Base-by-base conservation (phyloP, 108 stramenopile species). In the Epithemia pelagica region DNA sequence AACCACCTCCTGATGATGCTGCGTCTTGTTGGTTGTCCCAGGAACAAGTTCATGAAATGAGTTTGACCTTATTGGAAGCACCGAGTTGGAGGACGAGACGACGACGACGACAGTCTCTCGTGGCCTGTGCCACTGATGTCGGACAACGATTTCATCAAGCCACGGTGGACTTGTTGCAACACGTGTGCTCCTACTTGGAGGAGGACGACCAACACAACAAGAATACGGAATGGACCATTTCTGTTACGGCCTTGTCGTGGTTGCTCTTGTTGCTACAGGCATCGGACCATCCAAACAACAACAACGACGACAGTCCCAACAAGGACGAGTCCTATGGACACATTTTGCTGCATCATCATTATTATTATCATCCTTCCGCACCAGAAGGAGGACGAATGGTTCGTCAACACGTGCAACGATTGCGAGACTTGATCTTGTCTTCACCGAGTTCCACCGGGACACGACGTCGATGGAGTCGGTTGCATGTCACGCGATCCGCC, bases 181-280 rank as follows among this genome's bases (percentile, higher is more conserved):
- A 30, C 32, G 59, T 78, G n/a, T 67, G 73, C 53, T 54, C 59
- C 18, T 59, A 79, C 37, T 56, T 75, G n/a, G n/a, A n/a, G n/a
- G n/a, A n/a, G n/a, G n/a, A n/a, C n/a, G n/a, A n/a, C n/a, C n/a
- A n/a, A n/a, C n/a, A n/a, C n/a, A n/a, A n/a, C n/a, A n/a, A n/a
- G n/a, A n/a, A n/a, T n/a, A n/a, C n/a, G n/a, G 37, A 15, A 46
- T 46, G 5, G 37, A 15, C 37, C 37, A 10, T 46, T 5, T 15
- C 37, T 5, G 37, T 46, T 15, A 46, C 37, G 15, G 7, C 53
- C 52, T 66, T 55, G 37, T 46, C 37, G 37, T 46, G 37, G 37
- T 15, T 46, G 15, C 37, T 46, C 10, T 15, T 46, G 10, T 46
- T 46, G 37, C 15, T 5, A 15, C 37, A 46, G 15, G 37, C 37